Evolutionary conservation across 129 eudicot genomes (phyloP).

Genomic region (Pseudognaphalium luteoalbum): DNA sequence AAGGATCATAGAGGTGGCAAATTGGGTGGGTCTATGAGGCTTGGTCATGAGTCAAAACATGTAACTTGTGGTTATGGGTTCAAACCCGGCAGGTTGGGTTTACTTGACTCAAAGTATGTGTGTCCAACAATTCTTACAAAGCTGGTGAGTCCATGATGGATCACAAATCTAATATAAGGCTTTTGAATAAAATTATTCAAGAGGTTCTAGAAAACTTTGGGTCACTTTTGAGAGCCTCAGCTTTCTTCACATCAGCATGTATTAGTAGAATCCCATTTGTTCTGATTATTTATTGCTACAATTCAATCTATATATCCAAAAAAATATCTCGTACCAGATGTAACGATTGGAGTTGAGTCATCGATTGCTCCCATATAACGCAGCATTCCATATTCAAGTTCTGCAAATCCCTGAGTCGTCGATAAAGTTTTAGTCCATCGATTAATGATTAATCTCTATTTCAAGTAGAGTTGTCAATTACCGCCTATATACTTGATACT

Average conservation of each 20-base stretch:
- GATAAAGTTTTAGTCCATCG: neutral
- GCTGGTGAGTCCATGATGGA: neutral
- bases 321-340: conserved; percentile 51
- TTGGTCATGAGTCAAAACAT: neutral
- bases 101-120: neutral
- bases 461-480: too few species aligned
- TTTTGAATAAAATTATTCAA: too few species aligned
- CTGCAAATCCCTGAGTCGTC: conserved; percentile 83
- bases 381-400: conserved; percentile 96
- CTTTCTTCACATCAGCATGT: neutral
- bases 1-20: neutral
- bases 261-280: neutral
- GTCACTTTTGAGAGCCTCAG: neutral
- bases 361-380: conserved; percentile 95
- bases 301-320: neutral
- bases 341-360: conserved; percentile 83
- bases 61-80: neutral
- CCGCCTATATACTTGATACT: too few species aligned
- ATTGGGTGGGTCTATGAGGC: neutral
- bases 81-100: neutral
- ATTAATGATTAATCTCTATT: neutral
- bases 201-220: neutral
- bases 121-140: neutral
- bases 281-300: neutral
- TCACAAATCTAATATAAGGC: neutral